Evolutionary conservation across 2,329 filamentous ascomycete species (phyloP).

Genomic region (Trichoderma cornu-damae): DNA sequence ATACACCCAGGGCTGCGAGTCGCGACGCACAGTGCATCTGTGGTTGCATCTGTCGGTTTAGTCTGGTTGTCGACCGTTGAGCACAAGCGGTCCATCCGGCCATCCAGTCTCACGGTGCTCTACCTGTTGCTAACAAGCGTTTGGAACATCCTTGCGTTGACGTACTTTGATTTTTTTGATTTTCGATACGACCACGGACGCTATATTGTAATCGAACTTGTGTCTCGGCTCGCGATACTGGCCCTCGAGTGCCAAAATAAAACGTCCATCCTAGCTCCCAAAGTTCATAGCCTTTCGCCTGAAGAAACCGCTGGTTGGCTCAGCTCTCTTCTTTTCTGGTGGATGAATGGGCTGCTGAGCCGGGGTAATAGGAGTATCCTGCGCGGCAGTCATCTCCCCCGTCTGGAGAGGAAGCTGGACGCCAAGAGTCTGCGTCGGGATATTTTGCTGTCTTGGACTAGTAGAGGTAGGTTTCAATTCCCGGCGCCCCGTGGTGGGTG

Average conservation of each 20-base stretch:
- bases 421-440: background rate
- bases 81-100: conserved; percentile 12
- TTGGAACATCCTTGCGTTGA: background rate
- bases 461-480: background rate
- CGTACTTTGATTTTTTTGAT: background rate
- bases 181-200: background rate
- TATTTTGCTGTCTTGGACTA: conserved; percentile 1
- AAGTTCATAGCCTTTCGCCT: background rate
- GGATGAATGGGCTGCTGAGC: conserved; percentile 11
- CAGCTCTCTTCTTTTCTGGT: conserved; percentile 14
- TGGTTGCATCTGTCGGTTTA: background rate
- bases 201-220: background rate
- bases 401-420: background rate
- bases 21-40: background rate
- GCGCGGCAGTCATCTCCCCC: conserved; percentile 1
- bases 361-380: conserved; percentile 11
- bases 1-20: background rate
- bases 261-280: background rate
- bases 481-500: too few species aligned
- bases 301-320: conserved; percentile 12
- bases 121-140: conserved; percentile 4
- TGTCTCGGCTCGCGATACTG: background rate
- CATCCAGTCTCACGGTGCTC: background rate
- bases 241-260: conserved; percentile 6
- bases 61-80: conserved; percentile 3